Evolutionary conservation across 805 yeast genomes (phyloP).

Genomic region (Candida vartiovaarae): DNA sequence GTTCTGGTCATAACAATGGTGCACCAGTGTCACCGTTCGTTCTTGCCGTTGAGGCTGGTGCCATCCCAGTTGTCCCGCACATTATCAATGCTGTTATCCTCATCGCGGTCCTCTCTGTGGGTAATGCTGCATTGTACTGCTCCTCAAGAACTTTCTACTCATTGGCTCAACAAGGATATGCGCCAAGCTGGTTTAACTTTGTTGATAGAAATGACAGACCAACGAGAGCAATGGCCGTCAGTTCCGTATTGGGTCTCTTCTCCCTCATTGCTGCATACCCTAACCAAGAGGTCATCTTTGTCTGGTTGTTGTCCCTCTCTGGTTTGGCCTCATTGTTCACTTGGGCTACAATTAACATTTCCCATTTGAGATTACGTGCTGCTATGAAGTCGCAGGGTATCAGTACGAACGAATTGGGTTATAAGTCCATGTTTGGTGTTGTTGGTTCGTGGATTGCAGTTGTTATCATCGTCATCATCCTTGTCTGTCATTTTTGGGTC

Average conservation of each 20-base stretch:
- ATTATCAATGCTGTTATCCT: constrained; percentile 59
- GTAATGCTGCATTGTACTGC: constrained; percentile 49
- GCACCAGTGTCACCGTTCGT: constrained; percentile 66
- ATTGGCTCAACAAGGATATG: constrained; percentile 52
- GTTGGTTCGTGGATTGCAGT: constrained; percentile 47
- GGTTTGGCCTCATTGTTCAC: constrained; percentile 59
- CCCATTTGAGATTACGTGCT: constrained; percentile 49
- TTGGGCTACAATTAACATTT: constrained; percentile 49
- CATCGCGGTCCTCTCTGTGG: constrained; percentile 52
- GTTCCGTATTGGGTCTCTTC: constrained; percentile 47
- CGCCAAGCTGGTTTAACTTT: constrained; percentile 44
- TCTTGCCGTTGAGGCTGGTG: constrained; percentile 53
- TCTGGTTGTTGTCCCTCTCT: constrained; percentile 57
- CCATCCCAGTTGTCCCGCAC: constrained; percentile 46
- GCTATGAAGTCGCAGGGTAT: constrained; percentile 50
- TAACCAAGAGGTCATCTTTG: constrained; percentile 49
- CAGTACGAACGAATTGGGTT: constrained; percentile 42
- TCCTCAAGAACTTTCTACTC: constrained; percentile 45
- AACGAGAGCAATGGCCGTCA: constrained; percentile 40
- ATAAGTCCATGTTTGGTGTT: constrained; percentile 41
- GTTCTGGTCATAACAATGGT: constrained; percentile 27
- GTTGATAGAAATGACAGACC: constrained; percentile 58
- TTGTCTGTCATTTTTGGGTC: constrained; percentile 58
- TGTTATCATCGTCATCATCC: constrained; percentile 38
- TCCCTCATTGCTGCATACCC: constrained; percentile 59